Base-by-base conservation (phyloP, 805 yeast genomes). In the Candida germanica region DNA sequence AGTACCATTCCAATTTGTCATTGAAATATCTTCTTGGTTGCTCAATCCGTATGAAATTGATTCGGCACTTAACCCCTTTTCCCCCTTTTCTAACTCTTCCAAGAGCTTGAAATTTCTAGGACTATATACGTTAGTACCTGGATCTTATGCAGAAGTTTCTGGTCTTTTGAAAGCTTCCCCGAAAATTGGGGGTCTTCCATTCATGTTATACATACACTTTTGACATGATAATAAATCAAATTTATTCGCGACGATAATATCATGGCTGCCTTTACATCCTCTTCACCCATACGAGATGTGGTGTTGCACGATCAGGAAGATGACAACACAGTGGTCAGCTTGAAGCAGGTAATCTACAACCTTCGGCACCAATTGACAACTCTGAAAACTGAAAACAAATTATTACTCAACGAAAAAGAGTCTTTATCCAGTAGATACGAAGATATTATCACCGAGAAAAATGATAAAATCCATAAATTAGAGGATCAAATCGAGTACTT, bases 1-100 rank as follows among this genome's bases (percentile, higher is more conserved):
- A 22, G 99, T 93, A 9, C 97, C 98, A 63, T 89, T 93, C 99
- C 99, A 93, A 51, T 83, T 64, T 8, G 95, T 84, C 95, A 93
- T 87, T 34, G 88, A 69, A 48, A 89, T 86, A 58, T 93, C 99
- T 51, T 86, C 95, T 44, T 83, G 80, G 51, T 87, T 91, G 16
- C 87, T 80, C 31, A 93, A 73, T 0, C 99, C 99, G 53, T 93
- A 87, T 15, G 98, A 91, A 58, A 96, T 89, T 11, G 95, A 85
- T 60, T 93, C 98, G 17, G 97, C 93, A 14, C 98, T 97, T 31
- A 86, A 70, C 14, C 98, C 99, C 60, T 93, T 93, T 58, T 93
- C 99, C 32, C 98, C 98, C 53, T 91, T 91, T 61, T 94, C 99
- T 47, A 93, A 73, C 65, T 93, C 99, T 64, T 93, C 99, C 44